phyloP scores from a whole-genome alignment of 2,329 filamentous ascomycete genomes.

The Fusarium illudens region DNA sequence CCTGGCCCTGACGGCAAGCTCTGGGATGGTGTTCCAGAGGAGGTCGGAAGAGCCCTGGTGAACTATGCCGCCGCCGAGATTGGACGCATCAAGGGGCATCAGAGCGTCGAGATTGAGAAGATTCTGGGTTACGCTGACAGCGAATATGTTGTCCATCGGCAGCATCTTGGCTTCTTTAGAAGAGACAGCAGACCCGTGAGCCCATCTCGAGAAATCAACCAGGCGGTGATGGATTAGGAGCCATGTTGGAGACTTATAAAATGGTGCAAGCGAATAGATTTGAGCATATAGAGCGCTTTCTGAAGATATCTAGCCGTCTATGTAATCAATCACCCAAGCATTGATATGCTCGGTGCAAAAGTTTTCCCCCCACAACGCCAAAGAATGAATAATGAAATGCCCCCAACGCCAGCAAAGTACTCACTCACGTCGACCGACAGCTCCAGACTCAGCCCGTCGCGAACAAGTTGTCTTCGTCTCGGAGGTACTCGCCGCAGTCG shows the following conservation, averaged over 20 bases:
- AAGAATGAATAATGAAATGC: conserved; percentile 22
- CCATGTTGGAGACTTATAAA: conserved; percentile 1
- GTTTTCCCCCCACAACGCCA: conserved; percentile 34
- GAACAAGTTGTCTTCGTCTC: conserved; percentile 78
- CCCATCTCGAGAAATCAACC: conserved; percentile 48
- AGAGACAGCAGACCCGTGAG: conserved; percentile 63
- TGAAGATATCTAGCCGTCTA: conserved; percentile 34
- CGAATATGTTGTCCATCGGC: conserved; percentile 89
- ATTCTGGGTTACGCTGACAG: conserved; percentile 92
- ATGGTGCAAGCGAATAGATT: conserved; percentile 33
- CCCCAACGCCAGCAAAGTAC: conserved; percentile 40
- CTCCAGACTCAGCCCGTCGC: conserved; percentile 54
- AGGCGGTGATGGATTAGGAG: conserved; percentile 32
- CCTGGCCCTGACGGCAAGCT: conserved; percentile 54
- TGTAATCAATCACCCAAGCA: conserved; percentile 37
- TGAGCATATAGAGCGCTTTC: conserved; percentile 35
- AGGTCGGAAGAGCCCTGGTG: conserved; percentile 88
- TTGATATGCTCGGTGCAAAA: conserved; percentile 23
- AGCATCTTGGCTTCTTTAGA: conserved; percentile 82
- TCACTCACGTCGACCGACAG: background rate
- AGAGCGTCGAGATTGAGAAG: conserved; percentile 81
- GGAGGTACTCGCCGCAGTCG: conserved; percentile 92
- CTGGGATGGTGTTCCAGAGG: conserved; percentile 64
- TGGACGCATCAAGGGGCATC: conserved; percentile 80
- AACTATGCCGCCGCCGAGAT: conserved; percentile 94